phyloP scores from a whole-genome alignment of 2,329 filamentous ascomycete genomes.

The Paraphaeosphaeria minitans region DNA sequence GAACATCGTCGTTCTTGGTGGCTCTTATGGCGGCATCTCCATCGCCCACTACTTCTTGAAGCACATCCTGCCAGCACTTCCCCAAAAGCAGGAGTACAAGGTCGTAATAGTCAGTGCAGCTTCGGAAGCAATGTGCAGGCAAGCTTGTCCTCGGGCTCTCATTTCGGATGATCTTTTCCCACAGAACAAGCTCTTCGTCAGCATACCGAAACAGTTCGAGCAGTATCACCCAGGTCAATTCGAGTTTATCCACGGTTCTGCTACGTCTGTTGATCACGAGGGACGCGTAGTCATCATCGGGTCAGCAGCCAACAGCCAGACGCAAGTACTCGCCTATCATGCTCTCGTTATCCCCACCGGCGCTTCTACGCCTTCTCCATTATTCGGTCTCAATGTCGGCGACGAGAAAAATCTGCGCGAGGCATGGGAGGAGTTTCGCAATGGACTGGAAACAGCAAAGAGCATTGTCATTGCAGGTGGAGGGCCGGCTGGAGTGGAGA shows the following conservation, averaged over 20 bases:
- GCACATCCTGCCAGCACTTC: slow-evolving; percentile 35
- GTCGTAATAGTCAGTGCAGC: slow-evolving; percentile 44
- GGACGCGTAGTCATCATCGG: slow-evolving; percentile 42
- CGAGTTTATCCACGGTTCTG: slow-evolving; percentile 44
- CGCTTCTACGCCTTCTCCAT: slow-evolving; percentile 40
- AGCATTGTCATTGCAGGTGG: slow-evolving; percentile 46
- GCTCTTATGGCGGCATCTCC: slow-evolving; percentile 46
- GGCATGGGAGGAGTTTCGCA: slow-evolving; percentile 45
- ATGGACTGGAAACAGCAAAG: slow-evolving; percentile 36
- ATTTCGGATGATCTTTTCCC: slow-evolving; percentile 42
- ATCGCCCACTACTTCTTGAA: slow-evolving; percentile 45
- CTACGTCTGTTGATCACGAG: slow-evolving; percentile 35
- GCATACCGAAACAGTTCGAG: slow-evolving; percentile 41
- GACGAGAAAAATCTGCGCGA: slow-evolving; percentile 39
- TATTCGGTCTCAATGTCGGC: slow-evolving; percentile 41
- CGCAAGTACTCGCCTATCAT: slow-evolving; percentile 38
- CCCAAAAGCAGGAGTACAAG: slow-evolving; percentile 33
- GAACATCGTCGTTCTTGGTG: slow-evolving; percentile 47
- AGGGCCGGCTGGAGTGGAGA: slow-evolving; percentile 44
- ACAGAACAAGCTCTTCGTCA: slow-evolving; percentile 42
- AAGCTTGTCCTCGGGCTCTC: slow-evolving; percentile 42
- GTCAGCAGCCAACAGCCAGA: slow-evolving; percentile 19
- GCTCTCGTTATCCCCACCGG: slow-evolving; percentile 47
- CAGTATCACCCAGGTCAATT: slow-evolving; percentile 43
- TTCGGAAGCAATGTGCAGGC: slow-evolving; percentile 39